Base-by-base conservation (phyloP, 1,139 yeast genomes). In the Suhomyces wounanorum region DNA sequence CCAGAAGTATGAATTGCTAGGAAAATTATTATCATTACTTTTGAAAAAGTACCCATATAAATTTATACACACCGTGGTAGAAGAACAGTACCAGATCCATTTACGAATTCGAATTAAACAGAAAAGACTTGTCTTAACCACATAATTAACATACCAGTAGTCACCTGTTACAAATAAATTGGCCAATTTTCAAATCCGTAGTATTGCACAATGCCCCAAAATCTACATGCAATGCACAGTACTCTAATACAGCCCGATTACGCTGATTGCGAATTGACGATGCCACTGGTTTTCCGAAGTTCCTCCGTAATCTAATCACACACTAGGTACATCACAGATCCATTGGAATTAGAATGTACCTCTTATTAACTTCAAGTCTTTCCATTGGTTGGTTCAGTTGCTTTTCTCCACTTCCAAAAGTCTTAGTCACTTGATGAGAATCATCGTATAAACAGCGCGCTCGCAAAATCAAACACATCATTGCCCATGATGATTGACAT, bases 401-500 rank as follows among this genome's bases (percentile, higher is more conserved):
- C 37, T 33, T 7, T 33, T 14, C 37, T 33, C 37, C 18, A 3
- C 18, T 33, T 28, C 9, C 4, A 28, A 21, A 21, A 11, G 33
- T 30, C 33, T 11, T n/a, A 30, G 33, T 30, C 33, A 30, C 33
- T 30, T 30, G 33, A 30, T 14, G 33, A 30, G 33, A 11, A 30
- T 11, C 33, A 30, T 33, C 37, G 40, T 17, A 42, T 42, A 43
- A 36, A 25, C 35, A 33, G 37, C 37, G 25, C 18, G 14, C 23
- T n/a, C 33, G 21, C 42, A 16, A 40, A 36, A 13, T 36, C 31
- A 14, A n/a, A n/a, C 21, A 33, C 39, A 26, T 16, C 43, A 43
- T n/a, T 36, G 40, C 43, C 26, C 25, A 53, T 41, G 25, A 77
- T 77, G 81, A 77, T 77, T 50, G 78, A 74, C 52, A 75, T 77